phyloP scores from a whole-genome alignment of 148 eudicot species.

The Selenicereus undatus region DNA sequence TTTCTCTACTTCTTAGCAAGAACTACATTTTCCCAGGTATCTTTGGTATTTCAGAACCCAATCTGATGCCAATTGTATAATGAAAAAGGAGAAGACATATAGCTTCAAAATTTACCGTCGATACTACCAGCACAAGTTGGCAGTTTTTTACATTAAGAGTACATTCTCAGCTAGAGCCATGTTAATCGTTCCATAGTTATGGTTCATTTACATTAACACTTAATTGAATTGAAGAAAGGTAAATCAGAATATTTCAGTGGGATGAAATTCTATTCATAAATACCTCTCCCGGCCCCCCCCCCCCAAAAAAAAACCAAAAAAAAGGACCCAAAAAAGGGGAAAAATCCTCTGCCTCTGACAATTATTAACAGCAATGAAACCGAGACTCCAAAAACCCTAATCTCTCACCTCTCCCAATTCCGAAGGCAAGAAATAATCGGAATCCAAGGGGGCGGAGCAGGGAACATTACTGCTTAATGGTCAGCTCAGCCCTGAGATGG shows the following conservation, averaged over 20 bases:
- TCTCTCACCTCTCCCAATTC: neutral
- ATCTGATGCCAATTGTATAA: too few species aligned
- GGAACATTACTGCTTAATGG: slow-evolving; percentile 35
- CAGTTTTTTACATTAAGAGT: slow-evolving; percentile 1
- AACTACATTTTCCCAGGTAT: too few species aligned
- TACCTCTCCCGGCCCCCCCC: too few species aligned
- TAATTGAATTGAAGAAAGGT: too few species aligned
- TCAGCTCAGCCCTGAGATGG: slow-evolving; percentile 67
- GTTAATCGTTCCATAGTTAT: neutral
- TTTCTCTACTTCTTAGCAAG: too few species aligned
- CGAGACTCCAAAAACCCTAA: neutral
- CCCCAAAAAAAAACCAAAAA: too few species aligned
- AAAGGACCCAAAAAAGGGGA: too few species aligned
- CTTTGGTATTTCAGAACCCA: too few species aligned
- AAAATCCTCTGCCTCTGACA: neutral
- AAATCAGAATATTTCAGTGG: neutral
- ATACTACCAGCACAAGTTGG: too few species aligned
- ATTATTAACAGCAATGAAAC: neutral
- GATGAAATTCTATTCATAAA: neutral
- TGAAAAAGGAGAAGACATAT: too few species aligned
- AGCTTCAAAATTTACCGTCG: too few species aligned
- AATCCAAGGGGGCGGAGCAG: neutral
- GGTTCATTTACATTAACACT: too few species aligned
- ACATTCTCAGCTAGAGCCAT: slow-evolving; percentile 14
- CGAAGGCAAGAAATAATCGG: neutral